Evolutionary conservation across 164 flowering plant genomes (phyloP).

Genomic region (Chimonanthus praecox): DNA sequence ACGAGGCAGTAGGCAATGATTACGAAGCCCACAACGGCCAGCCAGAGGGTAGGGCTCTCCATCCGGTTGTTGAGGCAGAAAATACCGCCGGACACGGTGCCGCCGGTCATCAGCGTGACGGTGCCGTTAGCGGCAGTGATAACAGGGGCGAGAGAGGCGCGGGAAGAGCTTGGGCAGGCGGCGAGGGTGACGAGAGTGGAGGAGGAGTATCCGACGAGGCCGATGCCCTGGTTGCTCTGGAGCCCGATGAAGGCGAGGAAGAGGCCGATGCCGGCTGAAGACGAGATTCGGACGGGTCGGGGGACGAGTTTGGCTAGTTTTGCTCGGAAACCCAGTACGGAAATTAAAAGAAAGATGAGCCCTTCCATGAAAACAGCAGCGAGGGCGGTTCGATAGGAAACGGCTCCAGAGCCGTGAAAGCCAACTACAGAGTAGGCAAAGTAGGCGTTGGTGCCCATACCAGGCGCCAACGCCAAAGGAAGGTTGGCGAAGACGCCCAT

Average conservation of each 20-base stretch:
- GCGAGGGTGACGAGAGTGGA: constrained; percentile 74
- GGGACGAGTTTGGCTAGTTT: constrained; percentile 69
- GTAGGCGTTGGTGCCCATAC: constrained; percentile 77
- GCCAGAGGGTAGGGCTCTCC: constrained; percentile 92
- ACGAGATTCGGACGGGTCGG: constrained; percentile 65
- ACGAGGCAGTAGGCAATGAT: constrained; percentile 68
- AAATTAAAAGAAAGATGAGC: constrained; percentile 50
- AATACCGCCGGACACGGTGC: constrained; percentile 54
- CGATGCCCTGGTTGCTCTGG: constrained; percentile 75
- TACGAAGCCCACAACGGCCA: constrained; percentile 70
- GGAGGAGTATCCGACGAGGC: constrained; percentile 62
- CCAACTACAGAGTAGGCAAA: constrained; percentile 85
- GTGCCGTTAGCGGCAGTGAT: constrained; percentile 51
- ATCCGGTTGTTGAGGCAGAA: constrained; percentile 48
- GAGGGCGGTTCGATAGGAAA: constrained; percentile 55
- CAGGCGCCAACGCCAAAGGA: constrained; percentile 77
- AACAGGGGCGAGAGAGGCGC: constrained; percentile 63
- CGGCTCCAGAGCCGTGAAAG: constrained; percentile 74
- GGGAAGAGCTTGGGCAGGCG: constrained; percentile 58
- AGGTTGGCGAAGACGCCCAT: constrained; percentile 78
- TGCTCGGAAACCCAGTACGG: constrained; percentile 68
- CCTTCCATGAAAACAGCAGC: constrained; percentile 78
- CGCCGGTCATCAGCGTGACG: constrained; percentile 47
- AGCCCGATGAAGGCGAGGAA: constrained; percentile 86
- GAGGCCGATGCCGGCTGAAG: constrained; percentile 84